A percentile compares a stretch with the other conserved stretches of the same genome.
Evolutionary conservation across 208 protist genomes (phyloP).

Genomic region (Crithidia sp.): DNA sequence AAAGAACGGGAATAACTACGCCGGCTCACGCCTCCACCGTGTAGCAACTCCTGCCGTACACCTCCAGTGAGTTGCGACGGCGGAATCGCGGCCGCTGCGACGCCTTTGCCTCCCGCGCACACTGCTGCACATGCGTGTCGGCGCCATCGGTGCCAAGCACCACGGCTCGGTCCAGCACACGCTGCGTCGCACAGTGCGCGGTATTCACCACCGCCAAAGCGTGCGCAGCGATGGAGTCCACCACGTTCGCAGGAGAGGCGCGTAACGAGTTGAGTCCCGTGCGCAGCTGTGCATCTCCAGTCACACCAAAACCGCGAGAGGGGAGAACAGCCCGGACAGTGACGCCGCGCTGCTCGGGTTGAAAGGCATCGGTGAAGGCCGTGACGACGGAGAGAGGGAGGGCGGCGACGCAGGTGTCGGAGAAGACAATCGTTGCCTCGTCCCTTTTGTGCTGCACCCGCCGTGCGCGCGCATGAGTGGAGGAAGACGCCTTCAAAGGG

Average conservation of each 20-base stretch:
- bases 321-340: neutral
- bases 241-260: neutral
- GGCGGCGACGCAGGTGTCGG: neutral
- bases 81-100: slow-evolving; percentile 2
- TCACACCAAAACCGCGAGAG: neutral
- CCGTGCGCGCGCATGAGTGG: neutral
- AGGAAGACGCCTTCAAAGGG: too few species aligned
- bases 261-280: neutral
- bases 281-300: neutral
- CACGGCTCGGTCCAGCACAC: slow-evolving; percentile 1
- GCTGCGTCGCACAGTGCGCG: neutral
- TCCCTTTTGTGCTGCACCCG: neutral
- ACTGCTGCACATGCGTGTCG: neutral
- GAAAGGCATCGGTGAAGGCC: neutral
- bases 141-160: slow-evolving; percentile 2
- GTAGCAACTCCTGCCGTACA: neutral
- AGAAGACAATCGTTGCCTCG: slow-evolving; percentile 10
- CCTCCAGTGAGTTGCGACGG: slow-evolving; percentile 3
- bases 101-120: slow-evolving; percentile 2
- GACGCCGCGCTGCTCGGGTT: neutral
- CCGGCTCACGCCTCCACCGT: too few species aligned
- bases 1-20: too few species aligned
- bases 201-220: neutral
- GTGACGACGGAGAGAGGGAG: neutral
- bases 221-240: neutral